phyloP scores from a whole-genome alignment of 2,329 filamentous ascomycete species.

The Metarhizium robertsii region DNA sequence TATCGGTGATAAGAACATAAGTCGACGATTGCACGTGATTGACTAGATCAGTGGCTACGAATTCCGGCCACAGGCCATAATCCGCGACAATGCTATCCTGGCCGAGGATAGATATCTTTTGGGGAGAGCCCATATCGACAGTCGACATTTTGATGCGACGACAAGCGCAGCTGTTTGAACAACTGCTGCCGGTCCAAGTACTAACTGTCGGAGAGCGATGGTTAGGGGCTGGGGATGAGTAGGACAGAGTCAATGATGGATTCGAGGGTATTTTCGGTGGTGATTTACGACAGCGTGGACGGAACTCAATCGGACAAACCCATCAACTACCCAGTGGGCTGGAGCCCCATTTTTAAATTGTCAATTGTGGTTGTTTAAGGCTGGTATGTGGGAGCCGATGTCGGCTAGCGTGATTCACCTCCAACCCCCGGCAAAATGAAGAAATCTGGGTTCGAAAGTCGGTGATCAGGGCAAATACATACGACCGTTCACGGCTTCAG shows the following conservation, averaged over 20 bases:
- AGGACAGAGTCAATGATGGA: not conserved
- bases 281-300: not conserved
- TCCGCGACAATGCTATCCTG: conserved; percentile 88
- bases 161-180: not conserved
- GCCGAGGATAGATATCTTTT: conserved; percentile 70
- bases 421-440: too few relatives aligned
- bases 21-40: conserved; percentile 72
- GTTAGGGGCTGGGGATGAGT: not conserved
- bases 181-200: not conserved
- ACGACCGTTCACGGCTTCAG: too few relatives aligned
- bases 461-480: too few relatives aligned
- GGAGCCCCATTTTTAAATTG: not conserved
- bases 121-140: conserved; percentile 27
- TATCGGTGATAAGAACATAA: conserved; percentile 94
- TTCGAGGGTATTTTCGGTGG: not conserved
- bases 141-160: conserved; percentile 15
- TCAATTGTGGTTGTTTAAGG: not conserved
- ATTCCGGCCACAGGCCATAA: conserved; percentile 79
- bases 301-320: not conserved
- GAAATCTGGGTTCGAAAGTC: too few relatives aligned
- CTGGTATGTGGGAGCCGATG: conserved; percentile 1
- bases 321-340: not conserved
- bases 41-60: conserved; percentile 73
- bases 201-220: not conserved
- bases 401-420: not conserved